Base-by-base conservation (phyloP, 208 protist genomes). In the Acanthamoeba triangularis region DNA sequence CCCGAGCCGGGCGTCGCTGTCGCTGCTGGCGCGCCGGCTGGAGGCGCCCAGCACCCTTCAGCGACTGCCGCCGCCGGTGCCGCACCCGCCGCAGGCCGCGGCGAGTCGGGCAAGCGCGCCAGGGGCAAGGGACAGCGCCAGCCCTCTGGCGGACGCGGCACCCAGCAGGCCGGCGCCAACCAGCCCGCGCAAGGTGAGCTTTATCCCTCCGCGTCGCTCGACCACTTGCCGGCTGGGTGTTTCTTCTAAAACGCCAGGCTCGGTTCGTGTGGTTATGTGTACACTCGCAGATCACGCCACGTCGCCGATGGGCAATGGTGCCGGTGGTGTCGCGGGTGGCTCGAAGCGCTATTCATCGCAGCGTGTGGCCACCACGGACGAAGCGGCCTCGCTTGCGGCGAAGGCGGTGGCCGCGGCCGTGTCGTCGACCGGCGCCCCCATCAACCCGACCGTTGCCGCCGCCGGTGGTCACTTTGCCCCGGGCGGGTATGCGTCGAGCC, bases 281-380 rank as follows among this genome's bases (percentile, higher is more conserved):
- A 65, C 25, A 65, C 59, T 8, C 2, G 59, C 20, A 28, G 23
- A 65, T 65, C 23, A 65, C 59, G 59, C 10, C 23, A 20, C 23
- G 13, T 28, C 23, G 4, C 59, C 59, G 41, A 47, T 65, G 59
- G 3, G 28, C 1, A 7, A 65, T 78, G n/a, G 16, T 18, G 69
- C 69, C 37, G 37, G 72, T 28, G 13, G 18, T 18, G 33, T 16
- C 41, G 30, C 35, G 2, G n/a, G 37, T 11, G 28, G 30, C 30
- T 25, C 74, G 13, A 84, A 84, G 74, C 74, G 74, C 23, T 84
- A 84, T 52, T 84, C 74, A 30, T 52, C 74, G 23, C 74, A 84
- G 44, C 30, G 74, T 3, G 74, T 49, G 35, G 41, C 74, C 13
- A 49, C 74, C 44, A 49, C 74, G 23, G 65, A 74, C 41, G 74